These are phyloP conservation scores for Lachancea waltii DNA, from an alignment of 805 yeast species.

Conservation along the genomic window DNA sequence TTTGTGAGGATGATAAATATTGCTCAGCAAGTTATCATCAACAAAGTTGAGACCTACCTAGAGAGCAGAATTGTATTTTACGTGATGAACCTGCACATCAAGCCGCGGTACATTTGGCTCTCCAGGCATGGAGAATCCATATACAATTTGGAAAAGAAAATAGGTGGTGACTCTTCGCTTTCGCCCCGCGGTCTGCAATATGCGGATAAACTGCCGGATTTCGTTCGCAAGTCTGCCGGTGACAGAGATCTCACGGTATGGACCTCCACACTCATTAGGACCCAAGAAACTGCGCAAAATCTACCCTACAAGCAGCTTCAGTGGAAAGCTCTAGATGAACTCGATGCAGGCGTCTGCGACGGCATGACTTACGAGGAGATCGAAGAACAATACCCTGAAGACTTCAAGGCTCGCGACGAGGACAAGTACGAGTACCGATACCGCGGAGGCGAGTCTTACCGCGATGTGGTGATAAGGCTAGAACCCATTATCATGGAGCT, in stretches of 20 bases:
- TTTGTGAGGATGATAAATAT: constrained; percentile 85
- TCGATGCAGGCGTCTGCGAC: constrained; percentile 97
- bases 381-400: constrained; percentile 80
- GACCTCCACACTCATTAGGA: constrained; percentile 88
- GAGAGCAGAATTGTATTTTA: constrained; percentile 92
- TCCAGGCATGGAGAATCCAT: constrained; percentile 94
- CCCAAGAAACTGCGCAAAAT: constrained; percentile 84
- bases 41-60: constrained; percentile 78
- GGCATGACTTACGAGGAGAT: constrained; percentile 95
- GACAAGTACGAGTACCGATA: constrained; percentile 93
- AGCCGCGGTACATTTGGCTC: constrained; percentile 87
- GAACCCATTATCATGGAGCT: constrained; percentile 98
- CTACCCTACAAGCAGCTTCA: constrained; percentile 76
- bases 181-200: constrained; percentile 80
- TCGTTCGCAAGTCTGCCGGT: constrained; percentile 57
- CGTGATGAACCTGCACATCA: constrained; percentile 90
- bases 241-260: constrained; percentile 75
- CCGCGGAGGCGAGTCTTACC: constrained; percentile 94
- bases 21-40: constrained; percentile 80
- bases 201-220: constrained; percentile 70
- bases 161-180: constrained; percentile 90
- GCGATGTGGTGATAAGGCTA: constrained; percentile 88
- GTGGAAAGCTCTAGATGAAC: constrained; percentile 96
- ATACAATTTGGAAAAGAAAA: constrained; percentile 86
- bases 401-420: constrained; percentile 91